Evolutionary conservation across 1,139 yeast species (phyloP).

Genomic region (Sugiyamaella pinicola): DNA sequence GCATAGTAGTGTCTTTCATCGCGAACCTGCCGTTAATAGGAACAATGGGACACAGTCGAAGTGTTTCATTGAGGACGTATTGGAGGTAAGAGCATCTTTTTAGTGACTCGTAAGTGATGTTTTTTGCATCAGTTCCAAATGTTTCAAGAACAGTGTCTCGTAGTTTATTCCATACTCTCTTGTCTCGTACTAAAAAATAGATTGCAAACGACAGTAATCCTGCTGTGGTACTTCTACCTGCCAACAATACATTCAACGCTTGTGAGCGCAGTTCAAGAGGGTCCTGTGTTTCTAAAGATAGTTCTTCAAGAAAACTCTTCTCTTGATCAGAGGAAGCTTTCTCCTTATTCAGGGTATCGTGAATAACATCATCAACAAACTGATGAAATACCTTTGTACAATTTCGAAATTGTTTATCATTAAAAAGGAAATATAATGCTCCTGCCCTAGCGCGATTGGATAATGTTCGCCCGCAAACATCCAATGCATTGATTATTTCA

Average conservation of each 20-base stretch:
- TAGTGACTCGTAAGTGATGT: constrained; percentile 51
- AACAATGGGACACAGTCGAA: constrained; percentile 59
- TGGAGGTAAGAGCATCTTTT: constrained; percentile 54
- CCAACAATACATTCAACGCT: constrained; percentile 53
- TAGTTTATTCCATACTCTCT: constrained; percentile 46
- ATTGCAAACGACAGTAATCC: constrained; percentile 53
- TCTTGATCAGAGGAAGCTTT: constrained; percentile 14
- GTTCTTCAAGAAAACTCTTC: constrained; percentile 49
- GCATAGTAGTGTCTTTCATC: constrained; percentile 51
- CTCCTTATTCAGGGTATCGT: constrained; percentile 32
- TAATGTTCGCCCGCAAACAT: constrained; percentile 47
- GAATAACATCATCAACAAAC: constrained; percentile 42
- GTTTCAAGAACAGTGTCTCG: constrained; percentile 44
- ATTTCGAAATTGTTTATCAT: constrained; percentile 39
- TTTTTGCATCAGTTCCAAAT: constrained; percentile 34
- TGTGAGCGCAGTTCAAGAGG: constrained; percentile 54
- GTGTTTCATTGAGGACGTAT: constrained; percentile 53
- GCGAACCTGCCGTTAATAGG: constrained; percentile 56
- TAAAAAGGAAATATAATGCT: constrained; percentile 20
- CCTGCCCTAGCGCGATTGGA: constrained; percentile 23
- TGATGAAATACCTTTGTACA: constrained; percentile 34
- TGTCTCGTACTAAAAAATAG: constrained; percentile 52
- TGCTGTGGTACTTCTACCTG: constrained; percentile 63
- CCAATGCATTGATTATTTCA: constrained; percentile 24
- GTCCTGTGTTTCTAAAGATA: constrained; percentile 54